Percentiles rank a stretch among this genome's conserved stretches.
These are phyloP conservation scores for Sanghuangporus baumii DNA, from an alignment of 1,284 basidiomycete genomes.

Conservation along the genomic window DNA sequence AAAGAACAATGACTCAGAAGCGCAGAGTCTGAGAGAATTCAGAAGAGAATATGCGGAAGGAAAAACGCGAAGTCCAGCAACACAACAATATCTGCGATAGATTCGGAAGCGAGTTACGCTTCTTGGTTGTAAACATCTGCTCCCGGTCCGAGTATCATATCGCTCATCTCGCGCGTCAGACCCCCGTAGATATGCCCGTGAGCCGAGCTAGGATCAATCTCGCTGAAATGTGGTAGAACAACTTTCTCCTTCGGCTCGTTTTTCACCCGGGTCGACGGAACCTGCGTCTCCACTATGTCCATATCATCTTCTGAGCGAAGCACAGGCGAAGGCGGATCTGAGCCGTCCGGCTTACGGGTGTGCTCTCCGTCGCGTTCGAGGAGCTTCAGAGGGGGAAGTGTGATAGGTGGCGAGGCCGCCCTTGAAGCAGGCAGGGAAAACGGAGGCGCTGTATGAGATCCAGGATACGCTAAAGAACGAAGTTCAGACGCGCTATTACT, in stretches of 20 bases:
- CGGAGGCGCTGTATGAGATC: constrained; percentile 22
- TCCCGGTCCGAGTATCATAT: constrained; percentile 8
- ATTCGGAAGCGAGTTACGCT: background rate
- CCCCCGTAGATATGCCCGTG: background rate
- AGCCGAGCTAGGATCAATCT: constrained; percentile 36
- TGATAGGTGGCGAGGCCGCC: constrained; percentile 62
- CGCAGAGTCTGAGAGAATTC: background rate
- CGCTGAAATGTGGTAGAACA: constrained; percentile 55
- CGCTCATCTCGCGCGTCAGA: constrained; percentile 5
- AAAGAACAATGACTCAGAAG: background rate
- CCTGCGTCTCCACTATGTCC: constrained; percentile 19
- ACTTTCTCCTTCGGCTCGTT: constrained; percentile 25
- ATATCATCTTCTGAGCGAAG: constrained; percentile 17
- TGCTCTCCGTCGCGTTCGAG: constrained; percentile 21
- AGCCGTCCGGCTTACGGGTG: constrained; percentile 30
- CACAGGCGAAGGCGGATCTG: constrained; percentile 24
- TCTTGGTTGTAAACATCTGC: constrained; percentile 4
- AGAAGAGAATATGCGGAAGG: background rate
- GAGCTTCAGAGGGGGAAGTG: constrained; percentile 58
- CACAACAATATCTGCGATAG: background rate
- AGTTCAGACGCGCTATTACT: constrained; percentile 16
- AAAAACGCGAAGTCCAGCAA: background rate
- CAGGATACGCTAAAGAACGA: constrained; percentile 7
- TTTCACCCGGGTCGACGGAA: constrained; percentile 19
- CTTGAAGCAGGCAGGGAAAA: constrained; percentile 48